Conservation (phyloP, 306 rosid genomes). For the Arachis stenosperma region DNA sequence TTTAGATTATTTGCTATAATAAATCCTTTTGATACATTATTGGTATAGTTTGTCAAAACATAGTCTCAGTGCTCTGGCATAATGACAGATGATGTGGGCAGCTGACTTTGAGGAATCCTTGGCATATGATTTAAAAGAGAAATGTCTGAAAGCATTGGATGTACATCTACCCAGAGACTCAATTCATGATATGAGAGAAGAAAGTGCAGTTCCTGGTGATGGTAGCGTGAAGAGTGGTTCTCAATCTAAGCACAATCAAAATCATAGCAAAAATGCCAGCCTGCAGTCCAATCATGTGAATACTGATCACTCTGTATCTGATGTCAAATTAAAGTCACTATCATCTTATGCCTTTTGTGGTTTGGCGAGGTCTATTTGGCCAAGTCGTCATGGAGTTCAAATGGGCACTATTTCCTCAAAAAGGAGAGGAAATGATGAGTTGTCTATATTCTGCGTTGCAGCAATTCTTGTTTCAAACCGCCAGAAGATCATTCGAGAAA, state of each 20-base stretch:
- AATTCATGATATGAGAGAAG: conserved; percentile 51
- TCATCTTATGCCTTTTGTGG: conserved; percentile 75
- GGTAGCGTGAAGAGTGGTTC: conserved; percentile 47
- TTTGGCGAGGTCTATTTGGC: conserved; percentile 73
- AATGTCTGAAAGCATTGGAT: conserved; percentile 70
- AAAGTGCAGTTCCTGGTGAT: conserved; percentile 45
- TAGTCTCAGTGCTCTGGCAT: conserved; percentile 34
- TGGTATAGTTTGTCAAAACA: conserved; percentile 19
- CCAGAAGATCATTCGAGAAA: conserved; percentile 76
- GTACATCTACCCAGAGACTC: conserved; percentile 67
- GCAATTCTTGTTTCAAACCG: conserved; percentile 84
- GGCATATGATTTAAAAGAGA: conserved; percentile 60
- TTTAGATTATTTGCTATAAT: conserved; percentile 14
- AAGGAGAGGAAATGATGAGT: conserved; percentile 67
- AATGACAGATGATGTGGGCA: conserved; percentile 96
- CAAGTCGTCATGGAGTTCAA: conserved; percentile 56
- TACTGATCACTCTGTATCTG: conserved; percentile 45
- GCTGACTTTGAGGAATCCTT: conserved; percentile 89
- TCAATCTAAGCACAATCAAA: conserved; percentile 53
- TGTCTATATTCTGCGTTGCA: conserved; percentile 83
- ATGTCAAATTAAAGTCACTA: conserved; percentile 54
- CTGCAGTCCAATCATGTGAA: conserved; percentile 49
- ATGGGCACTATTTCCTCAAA: conserved; percentile 56
- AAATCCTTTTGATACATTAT: conserved; percentile 18
- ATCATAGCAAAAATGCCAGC: conserved; percentile 44